phyloP scores from a whole-genome alignment of 805 yeast species.

The Starmerella apis region DNA sequence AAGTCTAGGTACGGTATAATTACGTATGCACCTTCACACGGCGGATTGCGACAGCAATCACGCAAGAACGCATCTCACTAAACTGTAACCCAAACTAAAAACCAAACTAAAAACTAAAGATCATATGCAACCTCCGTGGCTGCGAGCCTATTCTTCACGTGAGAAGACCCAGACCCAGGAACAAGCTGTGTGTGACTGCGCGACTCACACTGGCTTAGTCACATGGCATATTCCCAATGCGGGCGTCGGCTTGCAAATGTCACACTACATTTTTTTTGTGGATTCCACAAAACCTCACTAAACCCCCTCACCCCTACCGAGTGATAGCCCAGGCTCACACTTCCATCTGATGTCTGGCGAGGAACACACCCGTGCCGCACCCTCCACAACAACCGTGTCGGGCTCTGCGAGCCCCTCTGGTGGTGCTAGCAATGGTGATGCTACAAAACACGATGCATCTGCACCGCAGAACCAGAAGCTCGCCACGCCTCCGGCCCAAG shows the following conservation, averaged over 20 bases:
- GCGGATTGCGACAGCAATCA: too few species aligned
- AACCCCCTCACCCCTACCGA: constrained; percentile 1
- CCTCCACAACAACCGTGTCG: background rate
- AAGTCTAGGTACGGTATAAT: too few species aligned
- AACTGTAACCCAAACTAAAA: too few species aligned
- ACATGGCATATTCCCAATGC: background rate
- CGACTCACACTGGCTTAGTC: constrained; percentile 5
- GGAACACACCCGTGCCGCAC: constrained; percentile 8
- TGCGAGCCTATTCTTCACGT: background rate
- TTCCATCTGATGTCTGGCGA: constrained; percentile 4
- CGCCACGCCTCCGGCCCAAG: background rate
- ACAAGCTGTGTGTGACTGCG: constrained; percentile 5
- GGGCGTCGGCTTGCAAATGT: constrained; percentile 6
- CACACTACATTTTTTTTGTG: constrained; percentile 2
- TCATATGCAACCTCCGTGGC: background rate
- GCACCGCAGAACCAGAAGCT: background rate
- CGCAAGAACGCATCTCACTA: background rate
- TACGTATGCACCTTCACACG: too few species aligned
- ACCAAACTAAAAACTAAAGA: too few species aligned
- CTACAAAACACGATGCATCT: background rate
- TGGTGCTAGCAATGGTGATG: constrained; percentile 2
- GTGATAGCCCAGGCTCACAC: constrained; percentile 6
- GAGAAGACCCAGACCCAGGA: background rate
- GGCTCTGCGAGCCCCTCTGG: constrained; percentile 2
- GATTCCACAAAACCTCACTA: constrained; percentile 1